Evolutionary conservation across 2,329 filamentous ascomycete species (phyloP), one percentile per base, ranked within the genome.

Genomic region (Fusarium clavum): DNA sequence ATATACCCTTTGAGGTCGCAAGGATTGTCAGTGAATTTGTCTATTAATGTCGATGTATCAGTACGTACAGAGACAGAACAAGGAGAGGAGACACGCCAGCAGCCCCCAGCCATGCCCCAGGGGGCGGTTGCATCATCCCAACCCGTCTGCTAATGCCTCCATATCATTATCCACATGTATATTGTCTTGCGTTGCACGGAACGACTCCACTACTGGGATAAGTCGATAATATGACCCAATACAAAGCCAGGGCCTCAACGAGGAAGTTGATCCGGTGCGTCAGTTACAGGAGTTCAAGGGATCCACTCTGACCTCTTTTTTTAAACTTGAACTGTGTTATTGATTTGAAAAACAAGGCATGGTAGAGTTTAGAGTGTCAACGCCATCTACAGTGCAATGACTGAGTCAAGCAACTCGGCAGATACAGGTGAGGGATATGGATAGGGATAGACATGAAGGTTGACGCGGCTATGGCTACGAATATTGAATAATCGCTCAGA

Each of bases 111-210:
- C 25, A 57, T 69, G 65, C 64, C 66, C 66, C 67, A 54, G 68
- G 67, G 67, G 67, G 67, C 67, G 67, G 67, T 70, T 71, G 67
- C 67, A 70, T 71, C 67, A 70, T 68, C 67, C 67, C 54, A 70
- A 70, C 58, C 54, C 60, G 22, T 25, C 41, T 53, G 49, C 49
- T 43, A 53, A 41, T 53, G 24, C 49, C 41, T 34, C 34, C 24
- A 30, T 38, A 16, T 51, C 41, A 25, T 34, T 44, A 44, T 44
- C 49, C 49, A 53, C 49, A 41, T 41, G 8, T 18, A 52, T 30
- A 43, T 53, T 53, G 22, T 53, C 49, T 53, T 43, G 61, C 53
- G 63, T 57, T 48, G 59, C 59, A 64, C 59, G 38, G 44, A 41
- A 59, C 55, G 52, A 52, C 63, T 61, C 63, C 63, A 67, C 63